phyloP scores from a whole-genome alignment of 768 basidiomycete species.

The Hypholoma fasciculare region DNA sequence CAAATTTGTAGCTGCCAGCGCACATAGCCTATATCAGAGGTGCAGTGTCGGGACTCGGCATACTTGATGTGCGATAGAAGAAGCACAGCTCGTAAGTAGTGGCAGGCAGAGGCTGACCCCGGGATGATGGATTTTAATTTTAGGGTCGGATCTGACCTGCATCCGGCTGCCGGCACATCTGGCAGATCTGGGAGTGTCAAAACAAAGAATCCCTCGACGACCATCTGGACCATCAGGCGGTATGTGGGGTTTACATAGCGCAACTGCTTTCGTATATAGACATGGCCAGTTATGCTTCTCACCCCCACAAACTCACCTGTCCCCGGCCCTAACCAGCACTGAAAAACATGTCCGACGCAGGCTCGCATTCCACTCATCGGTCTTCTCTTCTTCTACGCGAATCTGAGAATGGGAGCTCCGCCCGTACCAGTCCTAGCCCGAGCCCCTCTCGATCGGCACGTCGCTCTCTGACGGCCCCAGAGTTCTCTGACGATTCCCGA shows the following conservation, averaged over 20 bases:
- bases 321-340: not conserved
- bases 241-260: not conserved
- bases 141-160: not conserved
- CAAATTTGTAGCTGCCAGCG: no score
- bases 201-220: not conserved
- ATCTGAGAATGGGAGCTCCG: not conserved
- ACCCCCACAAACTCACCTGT: not conserved
- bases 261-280: not conserved
- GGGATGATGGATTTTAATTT: not conserved
- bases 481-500: conserved; percentile 13
- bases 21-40: no score
- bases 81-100: not conserved
- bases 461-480: conserved; percentile 33
- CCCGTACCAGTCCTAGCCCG: not conserved
- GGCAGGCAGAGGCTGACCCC: not conserved
- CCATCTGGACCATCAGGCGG: not conserved
- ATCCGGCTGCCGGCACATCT: not conserved
- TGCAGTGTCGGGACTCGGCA: no score
- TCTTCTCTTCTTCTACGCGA: not conserved
- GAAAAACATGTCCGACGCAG: not conserved
- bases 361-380: not conserved
- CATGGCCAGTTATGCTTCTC: not conserved
- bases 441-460: conserved; percentile 28
- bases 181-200: not conserved
- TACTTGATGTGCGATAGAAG: no score